Base-by-base conservation (phyloP, 2,329 filamentous ascomycete genomes). In the Mollisiaceae sp. region DNA sequence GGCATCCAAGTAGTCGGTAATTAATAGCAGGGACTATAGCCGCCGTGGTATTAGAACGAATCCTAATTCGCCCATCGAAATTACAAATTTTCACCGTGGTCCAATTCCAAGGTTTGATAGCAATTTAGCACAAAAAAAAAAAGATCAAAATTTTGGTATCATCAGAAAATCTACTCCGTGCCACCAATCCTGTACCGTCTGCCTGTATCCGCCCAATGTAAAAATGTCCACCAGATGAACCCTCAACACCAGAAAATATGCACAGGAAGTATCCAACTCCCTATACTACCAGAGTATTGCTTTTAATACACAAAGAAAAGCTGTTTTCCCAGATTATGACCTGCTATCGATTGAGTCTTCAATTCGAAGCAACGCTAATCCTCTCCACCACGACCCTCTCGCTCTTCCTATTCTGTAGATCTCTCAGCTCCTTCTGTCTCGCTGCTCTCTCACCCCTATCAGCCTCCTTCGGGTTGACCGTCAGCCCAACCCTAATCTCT, bases 381-480 rank as follows among this genome's bases (percentile, higher is more conserved):
- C 78, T 78, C 67, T 87, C 85, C 32, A 87, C 75, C 43, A 87
- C 75, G 39, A 84, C 81, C 64, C 80, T 79, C 75, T 86, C 83
- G 72, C 85, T 87, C 76, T 82, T 82, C 65, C 83, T 79, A 67
- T 83, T 75, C 22, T 68, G 64, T 20, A 68, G 20, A 63, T 78
- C 79, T 2, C 50, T 54, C 50, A 54, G 18, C 24, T 75, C 75
- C 41, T 78, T 71, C 56, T 78, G 75, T 60, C 64, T 38, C 18
- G 27, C 12, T 4, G 43, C n/a, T 18, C 54, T 59, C 32, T 39
- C 45, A 11, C 56, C 57, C 27, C 64, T 59, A 38, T 41, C 43
- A 55, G n/a, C 22, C 76, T 70, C 59, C 32, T 76, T 70, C 41
- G 27, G 6, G 27, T 73, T 69, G 15, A 75, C 69, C 38, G 77